A percentile compares a stretch with the other conserved stretches of the same genome.
Evolutionary conservation across 148 eudicot species (phyloP).

Genomic region (Bassia scoparia): DNA sequence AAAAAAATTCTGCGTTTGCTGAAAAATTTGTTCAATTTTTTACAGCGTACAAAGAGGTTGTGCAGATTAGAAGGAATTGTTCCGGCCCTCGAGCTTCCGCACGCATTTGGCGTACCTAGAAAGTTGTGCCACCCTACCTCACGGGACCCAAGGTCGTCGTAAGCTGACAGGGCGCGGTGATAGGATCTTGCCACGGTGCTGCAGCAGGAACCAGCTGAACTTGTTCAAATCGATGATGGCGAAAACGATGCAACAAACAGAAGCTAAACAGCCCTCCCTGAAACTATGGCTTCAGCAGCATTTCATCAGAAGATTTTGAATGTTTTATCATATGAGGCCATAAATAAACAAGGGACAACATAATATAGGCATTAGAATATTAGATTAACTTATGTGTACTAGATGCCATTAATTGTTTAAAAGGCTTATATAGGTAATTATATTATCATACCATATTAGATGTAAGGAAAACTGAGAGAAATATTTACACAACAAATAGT

Average conservation of each 20-base stretch:
- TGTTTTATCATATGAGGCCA: no score
- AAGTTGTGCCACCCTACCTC: slow-evolving; percentile 55
- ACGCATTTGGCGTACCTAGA: slow-evolving; percentile 68
- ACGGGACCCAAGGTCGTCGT: slow-evolving; percentile 66
- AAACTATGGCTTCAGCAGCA: not conserved
- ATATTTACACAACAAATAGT: no score
- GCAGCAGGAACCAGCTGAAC: slow-evolving; percentile 14
- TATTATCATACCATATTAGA: no score
- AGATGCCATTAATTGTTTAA: no score
- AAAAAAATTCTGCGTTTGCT: no score
- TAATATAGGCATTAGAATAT: no score
- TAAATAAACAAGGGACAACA: no score
- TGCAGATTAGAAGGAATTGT: slow-evolving; percentile 73
- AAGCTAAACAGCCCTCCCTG: not conserved
- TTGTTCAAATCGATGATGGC: not conserved
- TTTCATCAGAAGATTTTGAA: no score
- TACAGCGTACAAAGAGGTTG: slow-evolving; percentile 56
- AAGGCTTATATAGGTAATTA: no score
- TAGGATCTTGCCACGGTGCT: slow-evolving; percentile 49
- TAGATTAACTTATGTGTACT: no score
- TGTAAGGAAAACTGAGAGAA: no score
- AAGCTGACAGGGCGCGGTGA: slow-evolving; percentile 71
- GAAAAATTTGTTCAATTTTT: not conserved
- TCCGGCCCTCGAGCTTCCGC: slow-evolving; percentile 72
- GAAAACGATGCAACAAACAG: not conserved